These are phyloP conservation scores for Macroventuria anomochaeta DNA, from an alignment of 2,329 filamentous ascomycete species.

Conservation along the genomic window DNA sequence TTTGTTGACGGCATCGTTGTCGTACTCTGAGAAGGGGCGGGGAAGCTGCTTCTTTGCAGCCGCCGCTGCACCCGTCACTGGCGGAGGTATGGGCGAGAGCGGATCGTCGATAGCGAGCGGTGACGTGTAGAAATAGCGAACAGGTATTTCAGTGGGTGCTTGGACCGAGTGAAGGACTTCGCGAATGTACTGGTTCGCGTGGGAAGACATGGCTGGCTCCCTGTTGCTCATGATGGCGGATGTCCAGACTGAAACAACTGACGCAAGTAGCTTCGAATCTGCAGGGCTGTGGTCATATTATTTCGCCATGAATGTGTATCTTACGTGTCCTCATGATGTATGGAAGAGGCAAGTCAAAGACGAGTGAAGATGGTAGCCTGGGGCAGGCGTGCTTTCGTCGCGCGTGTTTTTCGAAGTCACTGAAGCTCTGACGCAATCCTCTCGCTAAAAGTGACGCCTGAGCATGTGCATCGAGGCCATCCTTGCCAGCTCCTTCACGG, in stretches of 20 bases:
- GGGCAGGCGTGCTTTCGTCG: conserved; percentile 15
- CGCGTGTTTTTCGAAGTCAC: conserved; percentile 24
- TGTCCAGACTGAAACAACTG: not conserved
- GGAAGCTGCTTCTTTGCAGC: conserved; percentile 65
- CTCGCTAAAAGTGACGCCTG: conserved; percentile 32
- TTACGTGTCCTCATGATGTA: conserved; percentile 19
- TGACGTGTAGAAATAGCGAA: conserved; percentile 81
- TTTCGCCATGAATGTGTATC: conserved; percentile 6
- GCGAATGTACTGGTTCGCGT: conserved; percentile 54
- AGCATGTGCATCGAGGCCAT: conserved; percentile 15
- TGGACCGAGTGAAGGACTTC: conserved; percentile 51
- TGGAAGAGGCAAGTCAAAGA: conserved; percentile 3
- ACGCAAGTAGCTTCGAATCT: not conserved
- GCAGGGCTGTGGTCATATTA: conserved; percentile 23
- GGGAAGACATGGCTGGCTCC: conserved; percentile 35
- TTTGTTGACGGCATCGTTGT: conserved; percentile 80
- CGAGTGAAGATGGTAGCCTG: conserved; percentile 27
- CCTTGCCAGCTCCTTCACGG: not conserved
- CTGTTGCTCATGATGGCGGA: conserved; percentile 30
- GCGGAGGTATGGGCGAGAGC: conserved; percentile 70
- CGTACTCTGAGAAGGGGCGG: conserved; percentile 77
- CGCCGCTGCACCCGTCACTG: conserved; percentile 53
- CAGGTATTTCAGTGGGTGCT: conserved; percentile 42
- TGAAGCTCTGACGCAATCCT: conserved; percentile 38
- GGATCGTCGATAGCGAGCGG: conserved; percentile 86